Conservation (phyloP, 2,329 filamentous ascomycete species). For the Aspergillus japonicus region DNA sequence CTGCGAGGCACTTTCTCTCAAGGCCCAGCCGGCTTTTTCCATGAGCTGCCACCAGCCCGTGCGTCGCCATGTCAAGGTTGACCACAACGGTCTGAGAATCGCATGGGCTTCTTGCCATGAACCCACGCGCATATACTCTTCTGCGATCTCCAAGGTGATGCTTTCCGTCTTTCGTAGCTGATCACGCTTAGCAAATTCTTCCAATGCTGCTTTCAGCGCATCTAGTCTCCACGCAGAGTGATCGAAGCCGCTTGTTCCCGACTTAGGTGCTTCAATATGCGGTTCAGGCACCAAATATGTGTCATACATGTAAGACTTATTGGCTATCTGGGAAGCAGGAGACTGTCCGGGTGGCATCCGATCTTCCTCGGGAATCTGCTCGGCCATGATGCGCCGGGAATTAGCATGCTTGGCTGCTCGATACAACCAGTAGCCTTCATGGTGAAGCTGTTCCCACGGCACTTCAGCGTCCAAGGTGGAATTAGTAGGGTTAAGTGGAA, state of each 20-base stretch:
- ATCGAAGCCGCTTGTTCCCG: constrained; percentile 48
- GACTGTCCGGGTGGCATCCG: constrained; percentile 55
- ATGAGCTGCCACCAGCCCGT: constrained; percentile 61
- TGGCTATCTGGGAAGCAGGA: constrained; percentile 55
- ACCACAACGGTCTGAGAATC: constrained; percentile 55
- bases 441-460: constrained; percentile 61
- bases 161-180: constrained; percentile 57
- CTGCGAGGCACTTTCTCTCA: constrained; percentile 54
- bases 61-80: constrained; percentile 56
- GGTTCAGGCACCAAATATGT: constrained; percentile 61
- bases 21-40: constrained; percentile 52
- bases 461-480: constrained; percentile 50
- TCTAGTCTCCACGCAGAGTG: constrained; percentile 52
- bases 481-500: constrained; percentile 52
- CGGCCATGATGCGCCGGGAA: constrained; percentile 51
- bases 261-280: constrained; percentile 53
- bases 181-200: constrained; percentile 52
- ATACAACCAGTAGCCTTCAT: constrained; percentile 62
- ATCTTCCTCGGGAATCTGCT: constrained; percentile 60
- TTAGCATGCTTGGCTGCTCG: constrained; percentile 54
- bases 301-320: constrained; percentile 56
- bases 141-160: constrained; percentile 55
- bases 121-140: constrained; percentile 52
- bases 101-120: constrained; percentile 53
- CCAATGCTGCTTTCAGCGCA: constrained; percentile 48